These are phyloP conservation scores for Chondrus crispus DNA, from an alignment of 23 red algal species.

Conservation along the genomic window DNA sequence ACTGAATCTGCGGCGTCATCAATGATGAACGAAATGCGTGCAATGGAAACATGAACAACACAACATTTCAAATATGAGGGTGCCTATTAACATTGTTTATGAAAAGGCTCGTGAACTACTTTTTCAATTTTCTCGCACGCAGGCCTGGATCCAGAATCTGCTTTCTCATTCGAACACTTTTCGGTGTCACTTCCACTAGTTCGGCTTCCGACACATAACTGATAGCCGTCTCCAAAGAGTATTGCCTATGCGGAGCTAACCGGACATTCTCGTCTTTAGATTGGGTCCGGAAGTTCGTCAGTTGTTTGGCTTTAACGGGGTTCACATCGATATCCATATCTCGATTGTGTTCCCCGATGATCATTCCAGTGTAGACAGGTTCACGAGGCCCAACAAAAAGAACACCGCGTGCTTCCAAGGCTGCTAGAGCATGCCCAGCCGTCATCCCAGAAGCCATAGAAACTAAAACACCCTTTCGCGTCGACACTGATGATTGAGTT, in stretches of 20 bases:
- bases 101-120: too few relatives aligned
- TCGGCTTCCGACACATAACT: slow-evolving; percentile 71
- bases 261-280: slow-evolving; percentile 71
- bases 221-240: slow-evolving; percentile 72
- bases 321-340: slow-evolving; percentile 84
- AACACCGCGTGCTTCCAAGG: slow-evolving; percentile 53
- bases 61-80: too few relatives aligned
- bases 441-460: slow-evolving; percentile 72
- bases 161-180: slow-evolving; percentile 66
- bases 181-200: slow-evolving; percentile 83
- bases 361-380: slow-evolving; percentile 77
- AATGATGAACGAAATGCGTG: slow-evolving; percentile 13
- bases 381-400: slow-evolving; percentile 62
- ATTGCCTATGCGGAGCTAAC: slow-evolving; percentile 42
- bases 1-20: not conserved
- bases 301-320: slow-evolving; percentile 70
- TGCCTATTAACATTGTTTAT: too few relatives aligned
- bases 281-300: slow-evolving; percentile 84
- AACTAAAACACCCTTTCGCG: slow-evolving; percentile 56
- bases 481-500: not conserved
- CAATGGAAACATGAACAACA: too few relatives aligned
- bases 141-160: slow-evolving; percentile 46
- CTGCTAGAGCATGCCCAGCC: slow-evolving; percentile 46
- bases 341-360: slow-evolving; percentile 75
- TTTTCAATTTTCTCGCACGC: slow-evolving; percentile 30